A percentile compares a stretch with the other conserved stretches of the same genome.
These are phyloP conservation scores for Ophidiomyces ophidiicola DNA, from an alignment of 2,329 filamentous ascomycete genomes.

Conservation along the genomic window DNA sequence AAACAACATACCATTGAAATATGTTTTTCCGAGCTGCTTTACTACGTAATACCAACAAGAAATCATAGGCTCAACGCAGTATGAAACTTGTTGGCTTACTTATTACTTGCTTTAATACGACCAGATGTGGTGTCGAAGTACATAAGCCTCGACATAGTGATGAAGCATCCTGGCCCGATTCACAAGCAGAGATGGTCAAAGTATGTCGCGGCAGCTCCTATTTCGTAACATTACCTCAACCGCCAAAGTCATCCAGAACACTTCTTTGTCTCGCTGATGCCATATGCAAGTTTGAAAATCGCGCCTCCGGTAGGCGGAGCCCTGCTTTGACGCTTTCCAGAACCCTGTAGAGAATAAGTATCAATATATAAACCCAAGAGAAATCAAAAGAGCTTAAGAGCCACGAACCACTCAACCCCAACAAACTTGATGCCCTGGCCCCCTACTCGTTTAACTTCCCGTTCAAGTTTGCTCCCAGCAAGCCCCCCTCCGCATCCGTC, in stretches of 20 bases:
- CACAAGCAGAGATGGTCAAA: too few species aligned
- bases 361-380: constrained; percentile 13
- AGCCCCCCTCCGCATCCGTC: constrained; percentile 62
- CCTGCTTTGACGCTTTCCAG: constrained; percentile 70
- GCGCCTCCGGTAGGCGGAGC: constrained; percentile 60
- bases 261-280: constrained; percentile 52
- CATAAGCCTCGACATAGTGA: too few species aligned
- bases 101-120: too few species aligned
- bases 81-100: too few species aligned
- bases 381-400: constrained; percentile 8
- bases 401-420: constrained; percentile 59
- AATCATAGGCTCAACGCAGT: too few species aligned
- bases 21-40: too few species aligned
- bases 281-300: constrained; percentile 54
- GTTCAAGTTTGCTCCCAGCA: constrained; percentile 65
- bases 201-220: not conserved
- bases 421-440: constrained; percentile 68
- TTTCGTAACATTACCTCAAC: too few species aligned
- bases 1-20: too few species aligned
- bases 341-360: constrained; percentile 43
- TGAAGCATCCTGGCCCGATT: too few species aligned
- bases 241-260: constrained; percentile 44
- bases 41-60: too few species aligned
- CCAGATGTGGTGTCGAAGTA: too few species aligned
- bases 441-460: constrained; percentile 56